These are phyloP conservation scores for Sherardia arvensis DNA, from an alignment of 257 asterid genomes.

Conservation along the genomic window DNA sequence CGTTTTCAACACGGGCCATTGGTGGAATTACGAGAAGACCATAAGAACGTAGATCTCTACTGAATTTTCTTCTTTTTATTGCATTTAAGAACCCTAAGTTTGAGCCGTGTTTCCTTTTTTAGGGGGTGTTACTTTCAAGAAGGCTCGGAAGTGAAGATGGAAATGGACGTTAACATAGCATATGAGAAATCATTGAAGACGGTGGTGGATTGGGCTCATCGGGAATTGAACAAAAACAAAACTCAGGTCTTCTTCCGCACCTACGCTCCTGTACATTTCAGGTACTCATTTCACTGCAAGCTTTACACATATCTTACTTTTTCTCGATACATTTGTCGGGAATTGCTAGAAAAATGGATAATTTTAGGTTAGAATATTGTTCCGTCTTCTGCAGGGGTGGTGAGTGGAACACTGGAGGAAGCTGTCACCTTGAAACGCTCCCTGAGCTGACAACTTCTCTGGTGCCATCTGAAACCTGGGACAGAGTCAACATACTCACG, in stretches of 20 bases:
- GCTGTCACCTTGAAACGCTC: conserved; percentile 67
- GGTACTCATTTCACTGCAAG: conserved; percentile 14
- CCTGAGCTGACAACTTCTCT: conserved; percentile 66
- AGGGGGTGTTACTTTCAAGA: conserved; percentile 97
- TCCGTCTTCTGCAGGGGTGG: conserved; percentile 54
- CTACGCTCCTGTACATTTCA: conserved; percentile 92
- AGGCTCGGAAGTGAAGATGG: conserved; percentile 59
- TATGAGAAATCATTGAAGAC: conserved; percentile 56
- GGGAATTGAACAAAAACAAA: conserved; percentile 45
- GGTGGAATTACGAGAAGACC: conserved; percentile 98
- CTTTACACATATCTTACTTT: background rate
- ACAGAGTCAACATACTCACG: conserved; percentile 36
- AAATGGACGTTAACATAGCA: conserved; percentile 58
- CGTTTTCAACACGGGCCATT: conserved; percentile 75
- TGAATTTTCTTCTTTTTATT: background rate
- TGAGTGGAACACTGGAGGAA: conserved; percentile 82
- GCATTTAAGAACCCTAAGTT: background rate
- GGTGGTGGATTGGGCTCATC: conserved; percentile 50
- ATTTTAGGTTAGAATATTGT: background rate
- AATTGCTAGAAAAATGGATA: background rate
- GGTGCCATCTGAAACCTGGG: conserved; percentile 63
- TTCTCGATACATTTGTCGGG: background rate
- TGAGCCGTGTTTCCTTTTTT: conserved; percentile 14
- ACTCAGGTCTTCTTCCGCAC: conserved; percentile 81
- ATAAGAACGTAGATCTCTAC: conserved; percentile 50